phyloP scores from a whole-genome alignment of 2,329 filamentous ascomycete species.

The Penicillium sp. region DNA sequence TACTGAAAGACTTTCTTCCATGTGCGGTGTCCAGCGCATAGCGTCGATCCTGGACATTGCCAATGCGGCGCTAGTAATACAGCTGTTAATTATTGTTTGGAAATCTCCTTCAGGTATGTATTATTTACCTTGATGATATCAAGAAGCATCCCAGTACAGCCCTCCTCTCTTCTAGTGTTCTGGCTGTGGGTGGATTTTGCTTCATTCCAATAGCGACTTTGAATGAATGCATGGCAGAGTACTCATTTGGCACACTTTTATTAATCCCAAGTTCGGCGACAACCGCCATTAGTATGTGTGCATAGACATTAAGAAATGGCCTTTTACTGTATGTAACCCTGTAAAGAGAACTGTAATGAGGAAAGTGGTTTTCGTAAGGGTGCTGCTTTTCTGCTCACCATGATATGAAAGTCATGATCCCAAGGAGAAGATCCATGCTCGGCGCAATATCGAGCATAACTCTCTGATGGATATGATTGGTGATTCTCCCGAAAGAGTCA shows the following conservation, averaged over 20 bases:
- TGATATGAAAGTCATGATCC: constrained; percentile 21
- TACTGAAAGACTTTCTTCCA: constrained; percentile 56
- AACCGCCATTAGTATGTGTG: constrained; percentile 24
- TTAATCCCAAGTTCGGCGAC: constrained; percentile 26
- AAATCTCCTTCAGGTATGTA: constrained; percentile 13
- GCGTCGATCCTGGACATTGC: constrained; percentile 39
- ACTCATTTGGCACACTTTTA: constrained; percentile 11
- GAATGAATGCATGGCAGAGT: constrained; percentile 20
- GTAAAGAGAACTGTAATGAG: neutral
- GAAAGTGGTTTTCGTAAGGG: neutral
- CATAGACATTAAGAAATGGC: constrained; percentile 21
- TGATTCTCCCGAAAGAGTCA: constrained; percentile 15
- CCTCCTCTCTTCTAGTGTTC: constrained; percentile 52
- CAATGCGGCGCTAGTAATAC: constrained; percentile 35
- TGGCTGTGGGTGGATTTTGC: constrained; percentile 12
- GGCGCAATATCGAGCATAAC: constrained; percentile 17
- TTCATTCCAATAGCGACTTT: constrained; percentile 20
- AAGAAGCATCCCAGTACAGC: constrained; percentile 51
- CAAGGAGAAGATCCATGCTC: constrained; percentile 23
- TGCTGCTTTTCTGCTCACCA: constrained; percentile 12
- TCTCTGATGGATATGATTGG: constrained; percentile 20
- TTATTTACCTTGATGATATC: constrained; percentile 39
- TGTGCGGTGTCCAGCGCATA: constrained; percentile 57
- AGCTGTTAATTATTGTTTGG: neutral
- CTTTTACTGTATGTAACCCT: constrained; percentile 21